Percentiles rank a stretch among this genome's conserved stretches.
Conservation (phyloP, 306 rosid species). For the Vigna reflexopilosa region DNA sequence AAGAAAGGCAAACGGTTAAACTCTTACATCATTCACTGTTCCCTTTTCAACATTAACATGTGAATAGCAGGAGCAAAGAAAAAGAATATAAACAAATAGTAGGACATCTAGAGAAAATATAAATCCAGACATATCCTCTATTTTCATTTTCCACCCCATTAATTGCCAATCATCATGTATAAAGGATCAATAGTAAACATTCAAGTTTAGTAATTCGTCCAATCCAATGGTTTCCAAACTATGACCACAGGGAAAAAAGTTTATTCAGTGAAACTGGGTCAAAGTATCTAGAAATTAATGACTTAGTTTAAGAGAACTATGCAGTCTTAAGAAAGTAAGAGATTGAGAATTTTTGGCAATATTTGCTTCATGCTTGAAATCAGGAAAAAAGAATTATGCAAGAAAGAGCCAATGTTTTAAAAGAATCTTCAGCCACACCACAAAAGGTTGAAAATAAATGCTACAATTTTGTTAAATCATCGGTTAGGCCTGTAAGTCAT, state of each 20-base stretch:
- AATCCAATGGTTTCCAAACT: constrained; percentile 21
- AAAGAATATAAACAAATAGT: constrained; percentile 18
- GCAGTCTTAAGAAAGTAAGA: background rate
- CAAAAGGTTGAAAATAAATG: background rate
- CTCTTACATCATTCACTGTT: constrained; percentile 1
- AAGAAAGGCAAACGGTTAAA: constrained; percentile 16
- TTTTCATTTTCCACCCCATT: constrained; percentile 21
- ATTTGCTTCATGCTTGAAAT: background rate
- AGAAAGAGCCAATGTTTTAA: background rate
- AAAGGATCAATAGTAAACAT: constrained; percentile 11
- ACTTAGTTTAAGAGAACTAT: background rate
- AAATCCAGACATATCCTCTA: constrained; percentile 23
- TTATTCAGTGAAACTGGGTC: background rate
- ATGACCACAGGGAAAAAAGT: background rate
- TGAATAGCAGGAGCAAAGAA: background rate
- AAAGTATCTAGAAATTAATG: background rate
- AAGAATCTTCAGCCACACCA: constrained; percentile 11
- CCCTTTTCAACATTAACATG: constrained; percentile 6
- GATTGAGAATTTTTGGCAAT: constrained; percentile 7
- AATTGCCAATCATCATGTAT: constrained; percentile 19
- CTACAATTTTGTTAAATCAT: constrained; percentile 18
- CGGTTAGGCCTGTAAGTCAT: too few species aligned
- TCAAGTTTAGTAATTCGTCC: constrained; percentile 19
- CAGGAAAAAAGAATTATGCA: too few species aligned
- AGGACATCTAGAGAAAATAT: constrained; percentile 11